A percentile compares a stretch with the other conserved stretches of the same genome.
These are phyloP conservation scores for Agastache rugosa DNA, from an alignment of 257 asterid species.

Conservation along the genomic window DNA sequence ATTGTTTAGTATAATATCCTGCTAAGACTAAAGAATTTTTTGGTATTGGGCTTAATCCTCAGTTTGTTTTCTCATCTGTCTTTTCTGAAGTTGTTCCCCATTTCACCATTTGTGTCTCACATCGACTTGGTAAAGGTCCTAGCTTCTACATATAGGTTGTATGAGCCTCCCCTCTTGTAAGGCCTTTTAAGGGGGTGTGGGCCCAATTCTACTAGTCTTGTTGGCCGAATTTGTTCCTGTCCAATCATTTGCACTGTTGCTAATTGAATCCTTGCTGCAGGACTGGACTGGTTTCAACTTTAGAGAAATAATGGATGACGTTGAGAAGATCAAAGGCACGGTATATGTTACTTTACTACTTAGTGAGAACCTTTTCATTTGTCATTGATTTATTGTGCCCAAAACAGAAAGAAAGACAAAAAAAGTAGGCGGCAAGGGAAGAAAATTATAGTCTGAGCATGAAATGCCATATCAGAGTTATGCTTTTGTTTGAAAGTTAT, in stretches of 20 bases:
- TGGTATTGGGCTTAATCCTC: conserved; percentile 5
- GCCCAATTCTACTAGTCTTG: neutral
- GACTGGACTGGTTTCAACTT: conserved; percentile 98
- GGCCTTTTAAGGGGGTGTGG: no score
- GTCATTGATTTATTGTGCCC: neutral
- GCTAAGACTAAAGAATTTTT: conserved; percentile 9
- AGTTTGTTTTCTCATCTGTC: conserved; percentile 19
- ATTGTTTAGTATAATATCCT: conserved; percentile 21
- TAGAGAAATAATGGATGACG: conserved; percentile 93
- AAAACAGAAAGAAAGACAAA: neutral
- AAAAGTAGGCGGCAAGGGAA: neutral
- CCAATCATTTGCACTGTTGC: conserved; percentile 15
- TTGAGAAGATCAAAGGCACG: conserved; percentile 99
- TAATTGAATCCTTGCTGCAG: conserved; percentile 55
- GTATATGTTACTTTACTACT: conserved; percentile 53
- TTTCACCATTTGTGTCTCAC: no score
- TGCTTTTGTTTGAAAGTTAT: conserved; percentile 8
- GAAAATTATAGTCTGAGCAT: neutral
- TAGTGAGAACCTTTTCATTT: conserved; percentile 29
- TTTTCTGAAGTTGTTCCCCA: no score
- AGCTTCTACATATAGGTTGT: no score
- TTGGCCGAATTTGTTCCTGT: conserved; percentile 27
- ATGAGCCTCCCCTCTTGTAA: no score
- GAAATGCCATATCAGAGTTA: conserved; percentile 9
- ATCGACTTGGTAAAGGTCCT: no score